Evolutionary conservation across 106 monocot species (phyloP).

Genomic region (Vanilla planifolia): DNA sequence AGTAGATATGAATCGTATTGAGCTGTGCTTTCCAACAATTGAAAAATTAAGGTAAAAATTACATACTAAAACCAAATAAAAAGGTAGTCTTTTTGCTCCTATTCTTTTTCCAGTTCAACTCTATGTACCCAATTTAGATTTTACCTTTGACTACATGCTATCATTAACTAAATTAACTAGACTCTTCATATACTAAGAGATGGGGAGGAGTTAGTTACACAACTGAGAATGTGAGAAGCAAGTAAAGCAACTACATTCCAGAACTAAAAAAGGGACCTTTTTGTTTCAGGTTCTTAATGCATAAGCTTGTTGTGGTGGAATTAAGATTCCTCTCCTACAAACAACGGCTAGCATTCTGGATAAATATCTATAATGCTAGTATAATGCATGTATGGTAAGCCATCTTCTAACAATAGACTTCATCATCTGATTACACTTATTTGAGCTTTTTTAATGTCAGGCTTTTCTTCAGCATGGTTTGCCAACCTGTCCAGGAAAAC

Average conservation of each 20-base stretch:
- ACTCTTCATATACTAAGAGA: too few species aligned
- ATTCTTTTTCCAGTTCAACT: too few species aligned
- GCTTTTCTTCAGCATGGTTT: conserved; percentile 68
- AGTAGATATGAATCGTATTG: conserved; percentile 42
- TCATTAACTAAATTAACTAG: too few species aligned
- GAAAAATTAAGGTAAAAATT: conserved; percentile 42
- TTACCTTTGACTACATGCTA: too few species aligned
- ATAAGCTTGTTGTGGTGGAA: conserved; percentile 43
- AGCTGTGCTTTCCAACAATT: conserved; percentile 38
- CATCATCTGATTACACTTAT: background rate
- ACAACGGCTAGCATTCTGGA: conserved; percentile 95
- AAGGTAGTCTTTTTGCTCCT: too few species aligned
- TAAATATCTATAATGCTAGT: conserved; percentile 85
- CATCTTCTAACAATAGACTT: background rate
- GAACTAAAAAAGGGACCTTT: background rate
- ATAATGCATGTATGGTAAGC: conserved; percentile 81
- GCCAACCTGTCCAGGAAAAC: conserved; percentile 47
- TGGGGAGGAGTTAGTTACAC: too few species aligned
- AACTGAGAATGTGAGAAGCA: too few species aligned
- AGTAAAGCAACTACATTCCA: background rate
- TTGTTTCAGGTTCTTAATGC: conserved; percentile 59
- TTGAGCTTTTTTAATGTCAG: conserved; percentile 28
- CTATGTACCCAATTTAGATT: too few species aligned
- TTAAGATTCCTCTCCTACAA: conserved; percentile 57
- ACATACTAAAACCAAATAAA: background rate